These are phyloP conservation scores for Penicillium sumatraense DNA, from an alignment of 2,329 filamentous ascomycete genomes.

Conservation along the genomic window DNA sequence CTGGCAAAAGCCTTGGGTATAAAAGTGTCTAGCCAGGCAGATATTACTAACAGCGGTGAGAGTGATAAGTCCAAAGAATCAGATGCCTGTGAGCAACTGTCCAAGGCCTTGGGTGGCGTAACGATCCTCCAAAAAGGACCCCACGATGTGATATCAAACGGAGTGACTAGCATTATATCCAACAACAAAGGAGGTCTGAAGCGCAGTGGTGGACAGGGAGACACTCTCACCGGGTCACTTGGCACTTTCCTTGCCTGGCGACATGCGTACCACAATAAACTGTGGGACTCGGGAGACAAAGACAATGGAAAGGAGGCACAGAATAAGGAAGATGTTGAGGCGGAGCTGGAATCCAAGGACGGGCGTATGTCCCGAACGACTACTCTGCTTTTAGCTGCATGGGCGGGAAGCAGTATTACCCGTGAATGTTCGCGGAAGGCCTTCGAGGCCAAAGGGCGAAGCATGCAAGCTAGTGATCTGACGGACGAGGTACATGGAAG, in stretches of 20 bases:
- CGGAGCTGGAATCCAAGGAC: constrained; percentile 49
- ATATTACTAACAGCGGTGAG: constrained; percentile 41
- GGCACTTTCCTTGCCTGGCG: constrained; percentile 90
- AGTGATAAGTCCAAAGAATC: constrained; percentile 53
- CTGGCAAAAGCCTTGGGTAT: constrained; percentile 77
- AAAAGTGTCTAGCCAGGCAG: constrained; percentile 53
- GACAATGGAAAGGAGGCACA: constrained; percentile 37
- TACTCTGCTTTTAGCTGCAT: constrained; percentile 76
- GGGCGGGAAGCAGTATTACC: constrained; percentile 84
- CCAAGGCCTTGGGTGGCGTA: constrained; percentile 79
- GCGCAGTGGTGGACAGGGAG: constrained; percentile 90
- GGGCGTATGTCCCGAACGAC: constrained; percentile 63
- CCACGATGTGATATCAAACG: constrained; percentile 82
- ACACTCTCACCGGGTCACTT: constrained; percentile 87
- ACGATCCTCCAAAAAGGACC: constrained; percentile 89
- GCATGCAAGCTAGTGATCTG: constrained; percentile 89
- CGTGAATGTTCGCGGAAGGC: constrained; percentile 88
- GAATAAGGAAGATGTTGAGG: constrained; percentile 46
- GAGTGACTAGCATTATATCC: constrained; percentile 72
- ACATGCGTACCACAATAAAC: constrained; percentile 78
- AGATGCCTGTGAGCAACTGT: constrained; percentile 70
- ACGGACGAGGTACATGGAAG: constrained; percentile 86
- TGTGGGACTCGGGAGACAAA: constrained; percentile 67
- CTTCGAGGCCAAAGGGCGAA: constrained; percentile 82
- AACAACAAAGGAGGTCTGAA: constrained; percentile 84